These are phyloP conservation scores for Candida hungchunana DNA, from an alignment of 805 yeast species.

Conservation along the genomic window DNA sequence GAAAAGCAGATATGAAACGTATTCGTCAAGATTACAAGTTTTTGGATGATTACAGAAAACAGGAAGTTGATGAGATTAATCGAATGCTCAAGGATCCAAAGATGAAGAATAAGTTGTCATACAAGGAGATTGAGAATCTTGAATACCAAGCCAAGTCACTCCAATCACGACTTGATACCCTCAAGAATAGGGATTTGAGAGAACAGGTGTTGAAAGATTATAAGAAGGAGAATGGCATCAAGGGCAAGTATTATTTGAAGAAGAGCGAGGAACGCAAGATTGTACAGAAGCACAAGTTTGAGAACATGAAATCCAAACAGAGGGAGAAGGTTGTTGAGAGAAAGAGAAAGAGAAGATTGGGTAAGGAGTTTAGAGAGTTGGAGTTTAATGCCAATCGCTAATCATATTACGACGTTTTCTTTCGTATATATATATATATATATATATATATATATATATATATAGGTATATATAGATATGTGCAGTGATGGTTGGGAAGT, in stretches of 20 bases:
- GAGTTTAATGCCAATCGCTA: constrained; percentile 35
- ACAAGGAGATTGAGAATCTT: constrained; percentile 46
- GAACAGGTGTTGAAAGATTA: constrained; percentile 56
- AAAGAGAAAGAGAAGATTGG: constrained; percentile 80
- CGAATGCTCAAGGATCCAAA: constrained; percentile 49
- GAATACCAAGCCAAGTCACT: constrained; percentile 58
- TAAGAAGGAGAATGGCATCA: constrained; percentile 44
- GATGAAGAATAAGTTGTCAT: constrained; percentile 37
- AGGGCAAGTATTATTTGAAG: constrained; percentile 58
- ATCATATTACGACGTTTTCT: no score
- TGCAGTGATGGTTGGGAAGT: no score
- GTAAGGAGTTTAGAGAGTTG: constrained; percentile 65
- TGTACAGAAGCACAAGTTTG: constrained; percentile 74
- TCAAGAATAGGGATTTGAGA: constrained; percentile 74
- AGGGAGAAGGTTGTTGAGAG: constrained; percentile 81
- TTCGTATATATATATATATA: no score
- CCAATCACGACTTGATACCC: constrained; percentile 59
- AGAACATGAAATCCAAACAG: constrained; percentile 63
- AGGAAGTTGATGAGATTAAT: constrained; percentile 63
- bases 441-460: no score
- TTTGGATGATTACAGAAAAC: constrained; percentile 77
- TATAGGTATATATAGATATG: no score
- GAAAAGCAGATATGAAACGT: constrained; percentile 66
- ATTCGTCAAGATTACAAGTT: constrained; percentile 79
- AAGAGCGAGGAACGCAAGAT: constrained; percentile 68